These are phyloP conservation scores for Sarocladium oryzae DNA, from an alignment of 2,329 filamentous ascomycete genomes.

Conservation along the genomic window DNA sequence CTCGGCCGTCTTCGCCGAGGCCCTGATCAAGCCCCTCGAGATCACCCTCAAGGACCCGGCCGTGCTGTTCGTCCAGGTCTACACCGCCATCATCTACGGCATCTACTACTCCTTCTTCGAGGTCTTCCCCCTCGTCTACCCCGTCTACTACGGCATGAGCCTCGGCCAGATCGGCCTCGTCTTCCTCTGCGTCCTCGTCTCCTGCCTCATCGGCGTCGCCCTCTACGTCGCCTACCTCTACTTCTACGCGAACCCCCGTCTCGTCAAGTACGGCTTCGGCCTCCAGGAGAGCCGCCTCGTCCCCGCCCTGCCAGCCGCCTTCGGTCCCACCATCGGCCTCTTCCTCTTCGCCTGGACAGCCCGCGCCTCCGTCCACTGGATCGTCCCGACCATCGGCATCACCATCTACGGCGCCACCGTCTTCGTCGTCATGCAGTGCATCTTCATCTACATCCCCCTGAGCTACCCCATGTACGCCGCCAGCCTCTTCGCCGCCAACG, in stretches of 20 bases:
- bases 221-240: constrained; percentile 46
- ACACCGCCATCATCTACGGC: constrained; percentile 55
- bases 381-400: constrained; percentile 51
- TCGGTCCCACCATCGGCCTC: constrained; percentile 51
- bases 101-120: constrained; percentile 60
- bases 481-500: constrained; percentile 53
- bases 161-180: constrained; percentile 51
- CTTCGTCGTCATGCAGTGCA: constrained; percentile 52
- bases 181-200: constrained; percentile 54
- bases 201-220: constrained; percentile 44
- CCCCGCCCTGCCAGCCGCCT: constrained; percentile 45
- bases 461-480: constrained; percentile 51
- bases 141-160: constrained; percentile 52
- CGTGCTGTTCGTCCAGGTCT: constrained; percentile 55
- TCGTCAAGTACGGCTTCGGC: constrained; percentile 40
- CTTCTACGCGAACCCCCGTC: constrained; percentile 44
- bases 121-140: constrained; percentile 59
- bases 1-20: constrained; percentile 41
- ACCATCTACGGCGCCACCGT: constrained; percentile 44
- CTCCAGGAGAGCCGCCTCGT: constrained; percentile 47
- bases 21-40: constrained; percentile 54
- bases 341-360: constrained; percentile 57
- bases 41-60: constrained; percentile 56
- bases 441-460: constrained; percentile 54
- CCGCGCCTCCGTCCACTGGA: constrained; percentile 44